A percentile compares a stretch with the other conserved stretches of the same genome.
These are phyloP conservation scores for Sphagnurus paluster DNA, from an alignment of 1,284 basidiomycete species.

Conservation along the genomic window DNA sequence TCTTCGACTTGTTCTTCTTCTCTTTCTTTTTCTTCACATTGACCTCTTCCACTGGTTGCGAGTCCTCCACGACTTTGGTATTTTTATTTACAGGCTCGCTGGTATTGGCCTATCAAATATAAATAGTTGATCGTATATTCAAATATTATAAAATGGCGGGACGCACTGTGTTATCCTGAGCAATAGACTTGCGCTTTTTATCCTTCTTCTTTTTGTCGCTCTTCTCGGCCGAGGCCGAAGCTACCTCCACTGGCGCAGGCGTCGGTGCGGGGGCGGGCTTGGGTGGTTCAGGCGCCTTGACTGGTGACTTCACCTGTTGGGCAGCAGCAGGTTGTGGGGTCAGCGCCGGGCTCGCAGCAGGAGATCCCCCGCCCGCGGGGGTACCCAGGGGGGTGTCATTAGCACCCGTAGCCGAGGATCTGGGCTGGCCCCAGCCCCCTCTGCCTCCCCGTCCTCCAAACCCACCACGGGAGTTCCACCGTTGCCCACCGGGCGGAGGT, in stretches of 20 bases:
- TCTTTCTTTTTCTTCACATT: slow-evolving; percentile 22
- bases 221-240: slow-evolving; percentile 21
- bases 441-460: slow-evolving; percentile 28
- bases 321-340: slow-evolving; percentile 11
- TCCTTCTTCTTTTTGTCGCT: slow-evolving; percentile 34
- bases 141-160: too few relatives aligned
- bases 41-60: not conserved
- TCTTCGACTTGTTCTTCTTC: slow-evolving; percentile 20
- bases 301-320: slow-evolving; percentile 7
- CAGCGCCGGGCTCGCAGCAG: slow-evolving; percentile 24
- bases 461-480: slow-evolving; percentile 14
- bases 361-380: slow-evolving; percentile 54
- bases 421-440: slow-evolving; percentile 29
- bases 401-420: slow-evolving; percentile 54
- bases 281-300: slow-evolving; percentile 1
- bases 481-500: slow-evolving; percentile 14
- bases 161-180: slow-evolving; percentile 22
- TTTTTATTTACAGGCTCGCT: slow-evolving; percentile 16
- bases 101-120: not conserved
- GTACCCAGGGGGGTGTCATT: slow-evolving; percentile 70
- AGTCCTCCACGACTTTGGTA: slow-evolving; percentile 16
- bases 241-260: not conserved
- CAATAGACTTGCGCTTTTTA: slow-evolving; percentile 28
- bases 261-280: slow-evolving; percentile 2
- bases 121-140: not conserved